phyloP scores from a whole-genome alignment of 164 flowering plant genomes.

The Protea cynaroides region DNA sequence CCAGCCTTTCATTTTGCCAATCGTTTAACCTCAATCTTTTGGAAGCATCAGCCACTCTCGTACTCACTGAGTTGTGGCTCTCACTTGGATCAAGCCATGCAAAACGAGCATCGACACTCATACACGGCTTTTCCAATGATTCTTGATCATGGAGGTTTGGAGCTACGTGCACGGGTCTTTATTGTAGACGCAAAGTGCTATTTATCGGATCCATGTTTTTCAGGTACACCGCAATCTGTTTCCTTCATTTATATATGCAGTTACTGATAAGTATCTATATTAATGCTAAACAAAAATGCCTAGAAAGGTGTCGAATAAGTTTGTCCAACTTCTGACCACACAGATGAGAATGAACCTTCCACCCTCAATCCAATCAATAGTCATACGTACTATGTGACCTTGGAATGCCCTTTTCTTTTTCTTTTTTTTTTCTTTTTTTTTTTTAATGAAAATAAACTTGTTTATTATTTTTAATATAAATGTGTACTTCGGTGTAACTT shows the following conservation, averaged over 20 bases:
- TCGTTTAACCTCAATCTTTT: slow-evolving; percentile 92
- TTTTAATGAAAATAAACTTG: too few species aligned
- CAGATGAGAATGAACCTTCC: too few species aligned
- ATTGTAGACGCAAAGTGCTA: slow-evolving; percentile 88
- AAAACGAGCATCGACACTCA: slow-evolving; percentile 58
- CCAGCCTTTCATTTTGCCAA: slow-evolving; percentile 91
- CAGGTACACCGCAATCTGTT: slow-evolving; percentile 38
- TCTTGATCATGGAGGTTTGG: slow-evolving; percentile 96
- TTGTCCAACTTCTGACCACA: too few species aligned
- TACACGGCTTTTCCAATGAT: slow-evolving; percentile 75
- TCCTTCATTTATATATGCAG: neutral
- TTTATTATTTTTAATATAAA: too few species aligned
- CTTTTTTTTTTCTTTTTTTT: too few species aligned
- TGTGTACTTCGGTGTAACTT: too few species aligned
- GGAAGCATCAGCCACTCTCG: slow-evolving; percentile 80
- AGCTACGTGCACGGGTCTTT: slow-evolving; percentile 80
- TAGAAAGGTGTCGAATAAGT: too few species aligned
- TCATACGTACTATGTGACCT: too few species aligned
- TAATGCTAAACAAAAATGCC: too few species aligned
- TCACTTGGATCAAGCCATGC: slow-evolving; percentile 80
- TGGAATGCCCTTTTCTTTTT: too few species aligned
- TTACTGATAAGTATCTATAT: too few species aligned
- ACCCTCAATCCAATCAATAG: too few species aligned
- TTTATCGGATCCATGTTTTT: slow-evolving; percentile 67
- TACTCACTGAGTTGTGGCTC: slow-evolving; percentile 87